phyloP scores from a whole-genome alignment of 1,284 basidiomycete species.

The Pseudozyma sp. region DNA sequence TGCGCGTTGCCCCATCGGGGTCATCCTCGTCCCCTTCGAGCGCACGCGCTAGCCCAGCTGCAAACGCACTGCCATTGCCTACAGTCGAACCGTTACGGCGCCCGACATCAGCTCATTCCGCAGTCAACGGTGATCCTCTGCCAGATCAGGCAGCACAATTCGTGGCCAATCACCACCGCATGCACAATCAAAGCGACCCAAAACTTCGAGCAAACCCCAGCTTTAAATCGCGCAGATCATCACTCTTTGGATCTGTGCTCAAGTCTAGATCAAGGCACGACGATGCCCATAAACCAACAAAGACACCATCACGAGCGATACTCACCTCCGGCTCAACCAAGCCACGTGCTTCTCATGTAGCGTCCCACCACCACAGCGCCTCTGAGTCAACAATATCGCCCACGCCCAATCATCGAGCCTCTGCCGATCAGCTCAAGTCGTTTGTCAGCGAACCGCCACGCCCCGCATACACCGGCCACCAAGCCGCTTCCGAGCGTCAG shows the following conservation, averaged over 20 bases:
- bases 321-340: background rate
- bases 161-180: conserved; percentile 48
- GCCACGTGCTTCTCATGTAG: conserved; percentile 2
- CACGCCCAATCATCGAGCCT: background rate
- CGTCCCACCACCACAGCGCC: conserved; percentile 5
- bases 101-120: background rate
- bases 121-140: background rate
- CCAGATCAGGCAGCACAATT: conserved; percentile 15
- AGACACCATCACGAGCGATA: background rate
- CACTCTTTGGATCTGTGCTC: conserved; percentile 37
- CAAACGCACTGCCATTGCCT: background rate
- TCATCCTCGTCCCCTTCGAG: background rate
- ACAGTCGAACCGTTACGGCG: background rate
- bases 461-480: background rate
- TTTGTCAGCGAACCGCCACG: background rate
- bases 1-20: background rate
- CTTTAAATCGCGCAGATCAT: conserved; percentile 39
- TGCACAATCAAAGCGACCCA: conserved; percentile 45
- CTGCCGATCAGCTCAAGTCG: background rate
- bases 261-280: conserved; percentile 21
- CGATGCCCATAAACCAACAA: conserved; percentile 7
- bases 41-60: background rate
- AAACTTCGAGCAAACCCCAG: conserved; percentile 36
- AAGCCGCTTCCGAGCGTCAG: background rate
- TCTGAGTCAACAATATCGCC: conserved; percentile 6